Percentiles rank a stretch among this genome's conserved stretches.
These are phyloP conservation scores for Salix viminalis DNA, from an alignment of 345 rosid species.

Conservation along the genomic window DNA sequence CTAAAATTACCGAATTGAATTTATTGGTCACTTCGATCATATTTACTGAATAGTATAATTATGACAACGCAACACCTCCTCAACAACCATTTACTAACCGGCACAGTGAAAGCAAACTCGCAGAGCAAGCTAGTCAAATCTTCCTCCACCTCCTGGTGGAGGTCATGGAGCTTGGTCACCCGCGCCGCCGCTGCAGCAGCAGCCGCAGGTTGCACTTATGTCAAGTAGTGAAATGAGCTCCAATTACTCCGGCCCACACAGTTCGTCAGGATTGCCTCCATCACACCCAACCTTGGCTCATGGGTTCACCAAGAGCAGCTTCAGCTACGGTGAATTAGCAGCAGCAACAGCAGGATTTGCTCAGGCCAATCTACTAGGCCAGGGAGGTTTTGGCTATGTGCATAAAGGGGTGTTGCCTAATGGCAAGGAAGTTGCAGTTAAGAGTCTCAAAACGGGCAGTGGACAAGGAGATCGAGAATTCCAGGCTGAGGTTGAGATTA, in stretches of 20 bases:
- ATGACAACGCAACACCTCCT: conserved; percentile 13
- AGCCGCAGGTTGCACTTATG: conserved; percentile 10
- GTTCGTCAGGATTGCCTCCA: conserved; percentile 42
- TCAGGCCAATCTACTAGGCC: conserved; percentile 56
- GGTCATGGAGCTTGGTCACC: conserved; percentile 32
- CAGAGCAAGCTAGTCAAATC: conserved; percentile 5
- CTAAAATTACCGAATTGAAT: neutral
- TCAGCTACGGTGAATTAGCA: conserved; percentile 65
- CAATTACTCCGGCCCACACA: conserved; percentile 37
- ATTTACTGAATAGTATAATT: neutral
- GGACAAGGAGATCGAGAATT: conserved; percentile 82
- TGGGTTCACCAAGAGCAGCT: conserved; percentile 59
- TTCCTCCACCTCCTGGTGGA: conserved; percentile 39
- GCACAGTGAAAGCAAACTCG: conserved; percentile 6
- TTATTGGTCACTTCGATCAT: neutral
- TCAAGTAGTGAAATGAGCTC: conserved; percentile 46
- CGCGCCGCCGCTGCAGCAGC: conserved; percentile 11
- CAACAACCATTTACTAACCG: conserved; percentile 3
- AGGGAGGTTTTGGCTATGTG: conserved; percentile 87
- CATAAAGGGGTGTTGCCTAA: conserved; percentile 68
- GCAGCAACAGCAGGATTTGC: conserved; percentile 66
- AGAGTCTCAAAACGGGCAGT: conserved; percentile 69
- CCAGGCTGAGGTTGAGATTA: conserved; percentile 85
- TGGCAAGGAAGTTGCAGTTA: conserved; percentile 84
- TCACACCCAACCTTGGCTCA: conserved; percentile 43